phyloP scores from a whole-genome alignment of 805 yeast genomes.

The Soucietia sequanensis region DNA sequence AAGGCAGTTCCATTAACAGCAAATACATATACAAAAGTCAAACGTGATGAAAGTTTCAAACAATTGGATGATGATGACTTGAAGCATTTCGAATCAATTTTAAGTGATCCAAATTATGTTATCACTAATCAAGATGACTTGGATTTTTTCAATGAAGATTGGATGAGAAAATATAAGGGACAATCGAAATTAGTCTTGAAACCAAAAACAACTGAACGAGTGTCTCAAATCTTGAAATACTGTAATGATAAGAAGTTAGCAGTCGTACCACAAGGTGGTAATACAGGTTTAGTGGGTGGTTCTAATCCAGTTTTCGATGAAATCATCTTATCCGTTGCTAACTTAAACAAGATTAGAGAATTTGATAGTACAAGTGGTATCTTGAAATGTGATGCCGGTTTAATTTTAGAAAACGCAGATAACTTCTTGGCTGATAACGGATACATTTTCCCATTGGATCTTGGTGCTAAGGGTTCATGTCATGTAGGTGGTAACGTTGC shows the following conservation, averaged over 20 bases:
- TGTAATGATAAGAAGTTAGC: slow-evolving; percentile 78
- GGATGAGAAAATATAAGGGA: slow-evolving; percentile 94
- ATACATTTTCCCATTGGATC: slow-evolving; percentile 86
- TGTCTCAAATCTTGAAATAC: slow-evolving; percentile 71
- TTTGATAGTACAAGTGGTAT: slow-evolving; percentile 85
- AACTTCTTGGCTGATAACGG: slow-evolving; percentile 74
- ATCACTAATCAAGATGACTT: slow-evolving; percentile 64
- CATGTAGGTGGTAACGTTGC: slow-evolving; percentile 95
- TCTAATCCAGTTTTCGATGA: slow-evolving; percentile 92
- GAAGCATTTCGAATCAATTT: slow-evolving; percentile 54
- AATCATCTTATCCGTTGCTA: slow-evolving; percentile 67
- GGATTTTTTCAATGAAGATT: slow-evolving; percentile 77
- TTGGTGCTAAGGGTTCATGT: slow-evolving; percentile 97
- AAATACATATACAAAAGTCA: slow-evolving; percentile 63
- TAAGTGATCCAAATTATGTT: slow-evolving; percentile 48
- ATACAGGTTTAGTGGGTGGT: slow-evolving; percentile 95
- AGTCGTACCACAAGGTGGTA: slow-evolving; percentile 95
- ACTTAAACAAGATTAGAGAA: slow-evolving; percentile 73
- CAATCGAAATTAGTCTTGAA: slow-evolving; percentile 76
- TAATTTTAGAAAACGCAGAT: slow-evolving; percentile 84
- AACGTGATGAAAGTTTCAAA: slow-evolving; percentile 52
- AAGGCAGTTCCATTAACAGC: slow-evolving; percentile 56
- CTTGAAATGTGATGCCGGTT: slow-evolving; percentile 86
- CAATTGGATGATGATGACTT: slow-evolving; percentile 56
- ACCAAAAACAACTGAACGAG: slow-evolving; percentile 79